Conservation (phyloP, 768 basidiomycete species). For the Lanmaoa pseudosensibilis region DNA sequence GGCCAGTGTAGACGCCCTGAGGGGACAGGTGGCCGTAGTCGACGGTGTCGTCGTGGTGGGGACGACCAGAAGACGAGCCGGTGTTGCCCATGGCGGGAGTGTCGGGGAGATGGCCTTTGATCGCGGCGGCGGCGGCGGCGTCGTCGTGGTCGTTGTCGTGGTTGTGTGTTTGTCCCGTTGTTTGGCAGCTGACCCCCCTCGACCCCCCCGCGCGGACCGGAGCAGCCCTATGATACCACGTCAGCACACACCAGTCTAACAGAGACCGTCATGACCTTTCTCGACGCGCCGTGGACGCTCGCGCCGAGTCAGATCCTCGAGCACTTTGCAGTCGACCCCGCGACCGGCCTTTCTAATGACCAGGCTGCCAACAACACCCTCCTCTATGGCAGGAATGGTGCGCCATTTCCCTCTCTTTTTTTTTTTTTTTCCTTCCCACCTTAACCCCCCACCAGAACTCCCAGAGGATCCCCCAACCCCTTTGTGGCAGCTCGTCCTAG, state of each 20-base stretch:
- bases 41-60: conserved; percentile 78
- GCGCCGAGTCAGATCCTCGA: conserved; percentile 67
- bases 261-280: conserved; percentile 29
- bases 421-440: neutral
- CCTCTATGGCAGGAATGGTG: conserved; percentile 86
- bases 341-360: conserved; percentile 60
- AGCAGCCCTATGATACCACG: neutral
- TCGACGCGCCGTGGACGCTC: conserved; percentile 81
- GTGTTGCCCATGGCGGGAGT: conserved; percentile 70
- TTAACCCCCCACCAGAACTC: conserved; percentile 56
- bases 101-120: neutral
- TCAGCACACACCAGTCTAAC: too few relatives aligned
- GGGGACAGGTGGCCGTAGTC: conserved; percentile 81
- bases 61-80: conserved; percentile 70
- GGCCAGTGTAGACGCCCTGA: conserved; percentile 83
- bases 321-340: conserved; percentile 66
- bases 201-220: conserved; percentile 17
- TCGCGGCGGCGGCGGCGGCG: neutral
- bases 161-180: conserved; percentile 21
- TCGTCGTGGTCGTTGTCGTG: conserved; percentile 4
- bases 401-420: conserved; percentile 11
- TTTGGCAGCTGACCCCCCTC: conserved; percentile 21
- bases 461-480: conserved; percentile 92
- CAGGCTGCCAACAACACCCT: conserved; percentile 74
- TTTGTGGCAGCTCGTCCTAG: conserved; percentile 92